Conservation (phyloP, 1,284 basidiomycete genomes). For the Puccinia hordei region DNA sequence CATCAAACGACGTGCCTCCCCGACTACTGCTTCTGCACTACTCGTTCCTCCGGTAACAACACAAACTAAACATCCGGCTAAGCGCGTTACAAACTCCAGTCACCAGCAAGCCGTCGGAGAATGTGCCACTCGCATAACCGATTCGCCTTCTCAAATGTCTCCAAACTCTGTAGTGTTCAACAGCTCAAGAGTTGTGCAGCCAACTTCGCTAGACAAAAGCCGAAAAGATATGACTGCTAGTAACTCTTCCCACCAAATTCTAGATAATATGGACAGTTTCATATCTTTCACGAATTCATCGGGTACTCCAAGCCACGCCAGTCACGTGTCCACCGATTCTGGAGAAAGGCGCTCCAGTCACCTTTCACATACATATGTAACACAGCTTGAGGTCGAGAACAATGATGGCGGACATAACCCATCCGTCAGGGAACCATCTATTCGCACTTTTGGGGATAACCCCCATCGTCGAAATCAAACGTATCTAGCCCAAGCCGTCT, state of each 20-base stretch:
- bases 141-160: background rate
- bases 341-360: background rate
- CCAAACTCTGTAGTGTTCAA: background rate
- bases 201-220: background rate
- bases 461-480: background rate
- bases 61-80: background rate
- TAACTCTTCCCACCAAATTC: background rate
- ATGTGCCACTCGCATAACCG: background rate
- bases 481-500: background rate
- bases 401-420: background rate
- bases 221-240: background rate
- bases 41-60: background rate
- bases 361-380: background rate
- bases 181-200: background rate
- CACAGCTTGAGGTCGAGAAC: background rate
- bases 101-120: background rate
- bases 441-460: conserved; percentile 19
- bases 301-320: background rate
- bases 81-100: background rate
- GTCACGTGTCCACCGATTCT: conserved; percentile 1
- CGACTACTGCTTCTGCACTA: conserved; percentile 20
- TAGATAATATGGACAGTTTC: background rate
- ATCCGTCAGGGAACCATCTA: background rate
- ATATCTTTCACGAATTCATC: background rate
- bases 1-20: conserved; percentile 22